These are phyloP conservation scores for Aspergillus sp. DNA, from an alignment of 2,329 filamentous ascomycete species.

Conservation along the genomic window DNA sequence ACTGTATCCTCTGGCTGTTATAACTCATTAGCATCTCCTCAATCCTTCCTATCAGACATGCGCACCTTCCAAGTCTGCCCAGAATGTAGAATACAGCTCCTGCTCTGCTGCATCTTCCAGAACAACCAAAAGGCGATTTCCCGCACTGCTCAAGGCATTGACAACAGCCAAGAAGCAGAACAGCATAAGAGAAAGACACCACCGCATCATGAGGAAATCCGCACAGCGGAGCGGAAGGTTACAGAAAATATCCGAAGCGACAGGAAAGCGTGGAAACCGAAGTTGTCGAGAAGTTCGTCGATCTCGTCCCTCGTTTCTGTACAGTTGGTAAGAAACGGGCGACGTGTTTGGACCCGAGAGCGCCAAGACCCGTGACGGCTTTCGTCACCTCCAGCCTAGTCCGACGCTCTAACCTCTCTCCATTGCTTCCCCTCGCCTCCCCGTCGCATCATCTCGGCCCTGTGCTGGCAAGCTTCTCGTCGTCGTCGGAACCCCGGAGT, in stretches of 20 bases:
- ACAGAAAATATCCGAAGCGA: slow-evolving; percentile 5
- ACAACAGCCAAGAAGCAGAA: slow-evolving; percentile 51
- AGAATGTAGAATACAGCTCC: slow-evolving; percentile 75
- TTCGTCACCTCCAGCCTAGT: slow-evolving; percentile 21
- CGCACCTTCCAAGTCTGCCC: slow-evolving; percentile 44
- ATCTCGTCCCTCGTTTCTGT: background rate
- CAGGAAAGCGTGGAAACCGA: slow-evolving; percentile 7
- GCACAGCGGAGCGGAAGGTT: slow-evolving; percentile 26
- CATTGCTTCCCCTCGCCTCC: slow-evolving; percentile 2
- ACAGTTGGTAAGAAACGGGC: slow-evolving; percentile 20
- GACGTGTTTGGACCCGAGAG: slow-evolving; percentile 38
- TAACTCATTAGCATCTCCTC: slow-evolving; percentile 9
- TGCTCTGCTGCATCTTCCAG: slow-evolving; percentile 79
- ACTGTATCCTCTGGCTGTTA: slow-evolving; percentile 72
- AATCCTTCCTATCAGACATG: slow-evolving; percentile 1
- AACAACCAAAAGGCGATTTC: slow-evolving; percentile 77
- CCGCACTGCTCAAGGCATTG: slow-evolving; percentile 72
- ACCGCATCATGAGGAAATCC: slow-evolving; percentile 60
- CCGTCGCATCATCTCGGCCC: slow-evolving; percentile 4
- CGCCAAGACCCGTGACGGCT: slow-evolving; percentile 35
- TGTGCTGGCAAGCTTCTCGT: background rate
- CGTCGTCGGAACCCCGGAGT: no score
- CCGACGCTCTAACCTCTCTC: slow-evolving; percentile 18
- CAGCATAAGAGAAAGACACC: slow-evolving; percentile 65
- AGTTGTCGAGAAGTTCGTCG: slow-evolving; percentile 4